Evolutionary conservation across 164 flowering plant genomes (phyloP), one percentile per base, ranked within the genome.

Genomic region (Dillenia suffruticosa): DNA sequence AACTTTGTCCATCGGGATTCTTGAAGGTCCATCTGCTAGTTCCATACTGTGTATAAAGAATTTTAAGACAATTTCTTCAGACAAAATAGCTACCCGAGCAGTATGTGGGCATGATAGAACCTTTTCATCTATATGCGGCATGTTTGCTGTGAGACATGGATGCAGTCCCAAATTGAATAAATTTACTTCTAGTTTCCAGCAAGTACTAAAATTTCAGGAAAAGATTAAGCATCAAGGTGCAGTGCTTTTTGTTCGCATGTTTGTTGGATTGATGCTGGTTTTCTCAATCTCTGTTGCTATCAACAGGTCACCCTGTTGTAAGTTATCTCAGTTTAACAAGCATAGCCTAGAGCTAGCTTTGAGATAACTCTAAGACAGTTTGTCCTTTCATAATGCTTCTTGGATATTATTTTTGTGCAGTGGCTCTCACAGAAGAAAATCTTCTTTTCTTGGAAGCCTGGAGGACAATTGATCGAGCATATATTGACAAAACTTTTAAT

Each of bases 361-460:
- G 59, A 1, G 10, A 51, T 26, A 49, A 16, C 14, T 6, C 9
- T 40, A 32, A 32, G 40, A 32, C 40, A 32, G 0, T 32, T 32
- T 32, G 40, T 32, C 40, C 40, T 32, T 32, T 47, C 57, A 19
- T 58, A 10, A 15, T 10, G 7, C 8, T 26, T 46, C 16, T 57
- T 50, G 24, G 51, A 49, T 51, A 19, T 50, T 32, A 46, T 49
- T 64, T 22, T 54, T 53, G 26, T 72, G 65, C 55, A 94, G 98
- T 74, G 87, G 93, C 96, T 12, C 87, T 94, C 24, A 77, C 81
- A n/a, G 95, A 94, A 75, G 98, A 89, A 74, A 90, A 94, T 78
- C 91, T 88, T 60, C 85, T 94, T 57, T 94, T 94, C 76, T 64
- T 94, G 69, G 99, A 94, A 78, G 99, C 97, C 9, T 94, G 99